Base-by-base conservation (phyloP, 805 yeast species). In the Ogataea pini region DNA sequence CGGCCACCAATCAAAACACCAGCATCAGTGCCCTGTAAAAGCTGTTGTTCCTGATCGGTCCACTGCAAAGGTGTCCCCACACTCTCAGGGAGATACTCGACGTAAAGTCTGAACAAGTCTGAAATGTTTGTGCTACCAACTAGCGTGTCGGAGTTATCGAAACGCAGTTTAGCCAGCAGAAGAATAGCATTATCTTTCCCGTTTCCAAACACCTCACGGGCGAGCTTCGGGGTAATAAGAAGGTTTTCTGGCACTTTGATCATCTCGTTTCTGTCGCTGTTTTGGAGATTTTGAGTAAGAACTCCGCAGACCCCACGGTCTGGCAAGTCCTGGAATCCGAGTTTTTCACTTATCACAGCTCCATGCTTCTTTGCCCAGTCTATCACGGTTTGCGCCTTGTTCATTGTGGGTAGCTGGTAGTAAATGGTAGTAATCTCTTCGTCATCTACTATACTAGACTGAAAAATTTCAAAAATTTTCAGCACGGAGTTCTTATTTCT, bases 21-120 rank as follows among this genome's bases (percentile, higher is more conserved):
- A 20, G 88, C 72, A 61, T 89, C 91, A 0, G 96, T 85, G 0
- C 91, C 91, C 36, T 73, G 70, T 9, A 90, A 62, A 28, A 74
- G 60, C 4, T 67, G 62, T 46, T 78, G 71, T 36, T 85, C 87
- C 2, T 67, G 68, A 0, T 72, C 60, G 27, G 68, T 69, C 89
- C 91, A 90, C 54, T 79, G 80, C 45, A 78, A 77, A 1, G 97
- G 96, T 9, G 83, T 72, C n/a, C 75, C 73, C 17, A 80, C 72
- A 5, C 70, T 67, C 1, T 59, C 62, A 2, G 89, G 86, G 16
- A 83, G 62, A 12, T 70, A 60, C 34, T 74, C 67, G 32, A 83
- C 60, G 54, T 82, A 83, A 2, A 82, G 77, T 22, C 51, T 39
- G 29, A 55, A 64, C 19, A 67, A 64, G 25, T 48, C 44, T 44